Evolutionary conservation across 441 rosid species (phyloP).

Genomic region (Oxalis stricta): DNA sequence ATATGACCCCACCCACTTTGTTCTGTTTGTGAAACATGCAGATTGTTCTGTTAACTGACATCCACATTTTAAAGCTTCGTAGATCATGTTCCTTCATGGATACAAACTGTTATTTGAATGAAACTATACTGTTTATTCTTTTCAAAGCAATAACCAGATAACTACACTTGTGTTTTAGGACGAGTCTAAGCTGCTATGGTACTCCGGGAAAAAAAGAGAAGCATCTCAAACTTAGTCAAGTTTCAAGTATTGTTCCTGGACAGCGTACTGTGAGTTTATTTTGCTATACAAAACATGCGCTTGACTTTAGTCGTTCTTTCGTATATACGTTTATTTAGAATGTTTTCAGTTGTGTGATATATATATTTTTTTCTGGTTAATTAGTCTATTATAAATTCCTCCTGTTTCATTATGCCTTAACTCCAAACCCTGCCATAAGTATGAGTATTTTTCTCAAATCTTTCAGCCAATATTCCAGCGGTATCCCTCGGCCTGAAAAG

Average conservation of each 20-base stretch:
- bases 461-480: slow-evolving; percentile 62
- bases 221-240: slow-evolving; percentile 54
- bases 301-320: not conserved
- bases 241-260: slow-evolving; percentile 66
- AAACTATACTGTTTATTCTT: not conserved
- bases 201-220: slow-evolving; percentile 72
- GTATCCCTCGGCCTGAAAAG: slow-evolving; percentile 55
- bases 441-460: slow-evolving; percentile 19
- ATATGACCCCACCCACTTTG: too few species aligned
- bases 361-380: not conserved
- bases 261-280: slow-evolving; percentile 77
- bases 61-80: too few species aligned
- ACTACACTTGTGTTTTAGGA: slow-evolving; percentile 33
- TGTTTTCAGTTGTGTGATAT: not conserved
- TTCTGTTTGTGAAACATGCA: not conserved
- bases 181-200: slow-evolving; percentile 65
- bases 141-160: slow-evolving; percentile 4
- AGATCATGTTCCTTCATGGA: not conserved
- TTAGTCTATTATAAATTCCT: not conserved
- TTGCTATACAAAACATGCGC: not conserved
- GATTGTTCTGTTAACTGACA: not conserved
- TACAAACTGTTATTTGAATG: not conserved
- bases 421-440: not conserved
- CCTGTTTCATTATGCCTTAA: slow-evolving; percentile 1
- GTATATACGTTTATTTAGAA: not conserved